Conservation (phyloP, 2,329 filamentous ascomycete genomes). For the Pseudogymnoascus pannorum region DNA sequence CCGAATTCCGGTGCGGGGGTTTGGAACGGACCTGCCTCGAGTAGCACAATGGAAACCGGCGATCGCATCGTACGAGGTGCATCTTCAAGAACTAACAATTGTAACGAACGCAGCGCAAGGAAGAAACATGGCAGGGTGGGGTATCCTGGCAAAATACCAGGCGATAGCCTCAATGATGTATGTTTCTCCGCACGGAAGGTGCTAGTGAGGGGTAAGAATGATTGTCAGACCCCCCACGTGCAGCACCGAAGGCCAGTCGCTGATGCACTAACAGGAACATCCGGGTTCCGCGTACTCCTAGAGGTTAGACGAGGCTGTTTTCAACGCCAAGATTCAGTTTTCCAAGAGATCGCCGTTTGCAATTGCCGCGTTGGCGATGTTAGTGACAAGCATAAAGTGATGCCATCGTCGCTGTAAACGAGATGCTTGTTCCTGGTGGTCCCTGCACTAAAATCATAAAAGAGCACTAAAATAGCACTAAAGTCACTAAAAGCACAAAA, state of each 20-base stretch:
- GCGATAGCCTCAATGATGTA: neutral
- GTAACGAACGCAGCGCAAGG: neutral
- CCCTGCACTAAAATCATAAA: neutral
- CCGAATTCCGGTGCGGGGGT: neutral
- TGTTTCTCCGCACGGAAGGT: conserved; percentile 2
- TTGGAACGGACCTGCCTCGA: neutral
- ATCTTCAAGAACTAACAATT: neutral
- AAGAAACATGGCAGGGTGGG: neutral
- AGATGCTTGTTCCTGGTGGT: conserved; percentile 6
- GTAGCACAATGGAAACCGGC: neutral
- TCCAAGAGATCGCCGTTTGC: neutral
- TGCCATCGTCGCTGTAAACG: neutral
- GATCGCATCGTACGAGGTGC: neutral
- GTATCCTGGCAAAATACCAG: neutral
- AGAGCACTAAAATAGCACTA: neutral
- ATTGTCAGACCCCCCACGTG: neutral
- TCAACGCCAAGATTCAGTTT: neutral
- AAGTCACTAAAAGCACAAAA: neutral
- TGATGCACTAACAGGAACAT: neutral
- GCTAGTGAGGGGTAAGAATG: neutral
- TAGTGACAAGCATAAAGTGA: neutral
- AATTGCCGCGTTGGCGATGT: neutral
- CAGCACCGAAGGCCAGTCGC: neutral
- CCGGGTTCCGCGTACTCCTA: neutral
- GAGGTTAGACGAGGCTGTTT: neutral